Evolutionary conservation across 2,329 filamentous ascomycete species (phyloP).

Genomic region (Aplosporella prunicola): DNA sequence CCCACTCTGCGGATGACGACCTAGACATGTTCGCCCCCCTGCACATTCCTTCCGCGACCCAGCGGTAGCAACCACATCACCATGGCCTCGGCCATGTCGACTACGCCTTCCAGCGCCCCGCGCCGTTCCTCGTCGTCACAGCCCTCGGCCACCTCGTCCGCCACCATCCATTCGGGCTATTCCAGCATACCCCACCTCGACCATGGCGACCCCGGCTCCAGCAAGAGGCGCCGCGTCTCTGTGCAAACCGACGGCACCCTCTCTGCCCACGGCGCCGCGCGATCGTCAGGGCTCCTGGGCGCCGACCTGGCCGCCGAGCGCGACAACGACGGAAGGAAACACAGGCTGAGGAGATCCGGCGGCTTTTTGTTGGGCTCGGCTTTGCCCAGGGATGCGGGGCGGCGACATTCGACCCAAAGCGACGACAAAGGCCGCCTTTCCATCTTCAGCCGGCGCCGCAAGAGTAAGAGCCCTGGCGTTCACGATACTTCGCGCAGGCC

Average conservation of each 20-base stretch:
- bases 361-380: slow-evolving; percentile 39
- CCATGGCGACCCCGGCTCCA: slow-evolving; percentile 20
- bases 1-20: too few species aligned
- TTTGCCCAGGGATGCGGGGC: slow-evolving; percentile 18
- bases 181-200: slow-evolving; percentile 16
- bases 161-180: slow-evolving; percentile 22
- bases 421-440: slow-evolving; percentile 19
- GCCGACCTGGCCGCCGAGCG: slow-evolving; percentile 21
- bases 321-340: slow-evolving; percentile 24
- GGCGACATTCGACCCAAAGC: slow-evolving; percentile 19
- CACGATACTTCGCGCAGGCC: slow-evolving; percentile 19
- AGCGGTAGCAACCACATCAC: slow-evolving; percentile 9
- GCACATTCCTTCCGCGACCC: slow-evolving; percentile 7
- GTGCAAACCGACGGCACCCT: slow-evolving; percentile 12
- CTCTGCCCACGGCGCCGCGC: slow-evolving; percentile 9
- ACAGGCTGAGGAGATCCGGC: slow-evolving; percentile 25
- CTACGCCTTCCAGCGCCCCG: slow-evolving; percentile 23
- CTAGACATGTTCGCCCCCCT: slow-evolving; percentile 9
- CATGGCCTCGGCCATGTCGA: slow-evolving; percentile 11
- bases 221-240: slow-evolving; percentile 2
- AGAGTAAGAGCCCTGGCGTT: slow-evolving; percentile 8
- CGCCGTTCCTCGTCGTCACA: slow-evolving; percentile 25
- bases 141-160: slow-evolving; percentile 24
- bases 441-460: slow-evolving; percentile 27
- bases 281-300: slow-evolving; percentile 13